phyloP scores from a whole-genome alignment of 306 rosid species.

The Geum urbanum region DNA sequence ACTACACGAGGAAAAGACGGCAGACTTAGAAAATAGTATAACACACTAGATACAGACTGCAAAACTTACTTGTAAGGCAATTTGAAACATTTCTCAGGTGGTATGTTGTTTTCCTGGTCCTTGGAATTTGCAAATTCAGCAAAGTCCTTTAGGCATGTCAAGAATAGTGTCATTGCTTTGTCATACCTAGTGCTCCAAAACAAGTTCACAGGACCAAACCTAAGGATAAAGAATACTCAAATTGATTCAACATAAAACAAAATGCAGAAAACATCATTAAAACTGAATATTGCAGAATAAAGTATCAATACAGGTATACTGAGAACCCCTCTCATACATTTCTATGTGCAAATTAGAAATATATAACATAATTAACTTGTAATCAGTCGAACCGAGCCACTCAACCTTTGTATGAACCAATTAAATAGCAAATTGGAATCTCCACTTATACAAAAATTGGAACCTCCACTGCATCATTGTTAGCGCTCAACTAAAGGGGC shows the following conservation, averaged over 20 bases:
- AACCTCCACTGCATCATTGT: no score
- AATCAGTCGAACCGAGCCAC: background rate
- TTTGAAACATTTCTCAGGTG: constrained; percentile 82
- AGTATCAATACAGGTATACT: background rate
- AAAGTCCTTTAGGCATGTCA: constrained; percentile 89
- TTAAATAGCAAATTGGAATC: no score
- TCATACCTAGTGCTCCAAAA: constrained; percentile 98
- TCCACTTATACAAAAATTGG: no score
- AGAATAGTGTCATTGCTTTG: constrained; percentile 86
- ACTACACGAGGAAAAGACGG: background rate
- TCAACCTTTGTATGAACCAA: background rate
- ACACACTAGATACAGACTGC: background rate
- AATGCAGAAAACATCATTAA: background rate
- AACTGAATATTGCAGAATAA: background rate
- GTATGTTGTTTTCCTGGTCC: constrained; percentile 93
- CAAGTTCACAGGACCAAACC: constrained; percentile 98
- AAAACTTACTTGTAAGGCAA: constrained; percentile 85
- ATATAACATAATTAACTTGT: constrained; percentile 4
- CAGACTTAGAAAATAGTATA: background rate
- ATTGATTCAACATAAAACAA: constrained; percentile 23
- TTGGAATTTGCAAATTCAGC: constrained; percentile 83
- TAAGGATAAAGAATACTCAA: constrained; percentile 20
- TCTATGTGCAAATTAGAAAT: background rate
- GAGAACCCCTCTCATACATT: no score
- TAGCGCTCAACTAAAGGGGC: no score